Percentiles rank a stretch among this genome's conserved stretches.
Evolutionary conservation across 495 filamentous ascomycete species (phyloP).

Genomic region (Xanthoparmelia taractica): DNA sequence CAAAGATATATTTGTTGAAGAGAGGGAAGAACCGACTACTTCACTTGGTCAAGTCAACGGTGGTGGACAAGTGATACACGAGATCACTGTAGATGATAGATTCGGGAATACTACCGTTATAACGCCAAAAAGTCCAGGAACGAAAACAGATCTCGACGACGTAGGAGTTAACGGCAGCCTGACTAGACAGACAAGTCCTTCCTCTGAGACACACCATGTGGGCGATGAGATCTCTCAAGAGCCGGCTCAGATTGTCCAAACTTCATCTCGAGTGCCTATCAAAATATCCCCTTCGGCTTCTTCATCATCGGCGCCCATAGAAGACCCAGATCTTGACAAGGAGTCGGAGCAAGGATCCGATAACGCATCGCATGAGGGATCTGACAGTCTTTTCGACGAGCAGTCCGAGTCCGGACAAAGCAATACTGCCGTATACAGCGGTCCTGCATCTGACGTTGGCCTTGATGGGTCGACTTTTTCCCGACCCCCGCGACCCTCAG

Average conservation of each 20-base stretch:
- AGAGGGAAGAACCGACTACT: background rate
- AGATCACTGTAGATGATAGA: background rate
- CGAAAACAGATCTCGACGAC: background rate
- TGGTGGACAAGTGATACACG: background rate
- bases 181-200: background rate
- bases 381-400: background rate
- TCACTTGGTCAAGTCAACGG: background rate
- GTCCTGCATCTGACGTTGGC: conserved; percentile 6
- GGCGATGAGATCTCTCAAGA: background rate
- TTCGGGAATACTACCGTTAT: background rate
- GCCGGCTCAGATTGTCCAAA: background rate
- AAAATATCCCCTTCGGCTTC: background rate
- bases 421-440: conserved; percentile 4
- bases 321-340: background rate
- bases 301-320: background rate
- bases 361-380: background rate
- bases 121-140: background rate
- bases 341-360: background rate
- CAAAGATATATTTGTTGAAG: background rate
- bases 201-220: background rate
- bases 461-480: conserved; percentile 12
- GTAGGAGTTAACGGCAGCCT: background rate
- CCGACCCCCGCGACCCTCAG: background rate
- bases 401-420: background rate
- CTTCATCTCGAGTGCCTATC: background rate